Conservation (phyloP, 2,329 filamentous ascomycete genomes). For the Sclerotinia nivalis region DNA sequence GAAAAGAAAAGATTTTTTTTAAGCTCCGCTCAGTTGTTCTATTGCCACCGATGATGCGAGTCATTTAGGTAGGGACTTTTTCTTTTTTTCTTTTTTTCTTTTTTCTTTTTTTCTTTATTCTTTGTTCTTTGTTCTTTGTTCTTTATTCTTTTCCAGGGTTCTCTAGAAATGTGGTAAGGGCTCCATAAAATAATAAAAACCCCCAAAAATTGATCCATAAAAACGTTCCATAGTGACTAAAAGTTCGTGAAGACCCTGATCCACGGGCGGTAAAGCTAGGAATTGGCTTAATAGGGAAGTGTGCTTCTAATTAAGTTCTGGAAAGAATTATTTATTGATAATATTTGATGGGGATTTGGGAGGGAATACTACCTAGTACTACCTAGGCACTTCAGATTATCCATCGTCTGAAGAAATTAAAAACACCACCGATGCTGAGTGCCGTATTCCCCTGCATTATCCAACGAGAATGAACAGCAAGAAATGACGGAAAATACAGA, state of each 20-base stretch:
- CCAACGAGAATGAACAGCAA: no score
- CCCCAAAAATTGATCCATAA: no score
- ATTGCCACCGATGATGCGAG: constrained; percentile 16
- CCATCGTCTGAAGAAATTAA: no score
- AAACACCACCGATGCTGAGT: no score
- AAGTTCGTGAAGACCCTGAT: background rate
- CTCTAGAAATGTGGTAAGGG: no score
- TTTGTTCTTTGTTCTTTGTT: no score
- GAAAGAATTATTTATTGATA: background rate
- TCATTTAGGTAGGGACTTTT: constrained; percentile 13
- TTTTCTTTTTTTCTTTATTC: background rate
- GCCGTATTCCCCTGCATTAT: no score
- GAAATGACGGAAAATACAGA: no score
- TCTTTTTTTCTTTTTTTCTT: background rate
- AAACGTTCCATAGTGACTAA: no score
- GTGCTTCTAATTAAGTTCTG: background rate
- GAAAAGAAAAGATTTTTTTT: constrained; percentile 1
- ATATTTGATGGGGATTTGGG: background rate
- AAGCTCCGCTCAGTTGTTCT: background rate
- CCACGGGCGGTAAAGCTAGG: background rate
- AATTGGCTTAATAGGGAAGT: background rate
- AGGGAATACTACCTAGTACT: no score
- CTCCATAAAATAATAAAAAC: background rate
- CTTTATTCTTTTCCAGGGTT: no score
- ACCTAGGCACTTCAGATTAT: no score